phyloP scores from a whole-genome alignment of 805 yeast genomes.

The Lipomyces sp. region DNA sequence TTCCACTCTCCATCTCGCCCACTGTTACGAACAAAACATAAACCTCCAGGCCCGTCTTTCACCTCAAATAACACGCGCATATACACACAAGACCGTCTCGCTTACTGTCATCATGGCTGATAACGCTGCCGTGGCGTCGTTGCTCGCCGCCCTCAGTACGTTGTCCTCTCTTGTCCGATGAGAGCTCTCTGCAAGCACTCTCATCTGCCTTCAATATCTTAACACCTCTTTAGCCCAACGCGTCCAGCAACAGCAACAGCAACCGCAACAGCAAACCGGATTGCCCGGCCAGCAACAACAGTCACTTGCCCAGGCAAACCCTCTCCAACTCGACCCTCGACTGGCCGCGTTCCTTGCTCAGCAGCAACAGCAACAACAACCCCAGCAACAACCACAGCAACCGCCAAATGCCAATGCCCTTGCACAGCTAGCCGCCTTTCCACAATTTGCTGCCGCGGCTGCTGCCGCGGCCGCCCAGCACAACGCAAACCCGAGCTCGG shows the following conservation, averaged over 20 bases:
- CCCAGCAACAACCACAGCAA: too few species aligned
- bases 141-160: conserved; percentile 29
- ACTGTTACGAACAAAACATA: too few species aligned
- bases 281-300: neutral
- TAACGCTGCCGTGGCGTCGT: conserved; percentile 28
- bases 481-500: too few species aligned
- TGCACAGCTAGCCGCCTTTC: too few species aligned
- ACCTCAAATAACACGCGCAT: too few species aligned
- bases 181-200: neutral
- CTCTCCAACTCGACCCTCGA: neutral
- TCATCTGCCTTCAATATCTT: neutral
- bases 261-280: conserved; percentile 2
- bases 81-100: too few species aligned
- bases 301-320: neutral
- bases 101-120: conserved; percentile 19
- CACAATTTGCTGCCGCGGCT: too few species aligned
- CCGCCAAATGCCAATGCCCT: neutral
- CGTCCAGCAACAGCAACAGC: conserved; percentile 25
- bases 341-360: neutral
- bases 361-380: too few species aligned
- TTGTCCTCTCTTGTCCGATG: neutral
- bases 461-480: conserved; percentile 10
- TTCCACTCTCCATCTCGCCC: too few species aligned
- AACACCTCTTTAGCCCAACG: conserved; percentile 20
- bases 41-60: too few species aligned